Percentiles rank a stretch among this genome's conserved stretches.
Conservation (phyloP, 805 yeast species). For the Yamadazyma insecticola region DNA sequence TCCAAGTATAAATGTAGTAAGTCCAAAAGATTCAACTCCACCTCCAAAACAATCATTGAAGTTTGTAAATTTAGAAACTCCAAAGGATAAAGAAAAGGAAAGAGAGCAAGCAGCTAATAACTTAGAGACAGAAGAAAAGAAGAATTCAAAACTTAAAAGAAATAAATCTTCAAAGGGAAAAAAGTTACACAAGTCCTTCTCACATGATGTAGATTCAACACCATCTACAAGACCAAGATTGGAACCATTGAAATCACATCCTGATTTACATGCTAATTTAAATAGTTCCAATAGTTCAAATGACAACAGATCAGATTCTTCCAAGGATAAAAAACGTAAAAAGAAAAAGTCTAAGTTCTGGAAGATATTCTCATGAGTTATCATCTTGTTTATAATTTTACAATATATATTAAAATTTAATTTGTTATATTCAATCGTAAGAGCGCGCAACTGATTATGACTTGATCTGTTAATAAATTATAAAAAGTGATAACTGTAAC, state of each 20-base stretch:
- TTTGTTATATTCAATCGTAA: too few species aligned
- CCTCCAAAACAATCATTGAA: slow-evolving; percentile 26
- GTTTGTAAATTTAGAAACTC: slow-evolving; percentile 23
- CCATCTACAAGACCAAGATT: slow-evolving; percentile 18
- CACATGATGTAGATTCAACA: slow-evolving; percentile 26
- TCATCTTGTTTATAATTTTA: too few species aligned
- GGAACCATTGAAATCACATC: slow-evolving; percentile 37
- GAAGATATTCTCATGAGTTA: slow-evolving; percentile 28
- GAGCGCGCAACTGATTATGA: too few species aligned
- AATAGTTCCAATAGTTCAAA: slow-evolving; percentile 1
- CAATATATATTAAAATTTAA: too few species aligned
- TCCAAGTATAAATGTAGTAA: slow-evolving; percentile 6
- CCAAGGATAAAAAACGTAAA: slow-evolving; percentile 11
- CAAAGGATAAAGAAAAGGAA: slow-evolving; percentile 9
- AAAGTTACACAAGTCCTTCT: slow-evolving; percentile 26
- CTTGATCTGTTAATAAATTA: too few species aligned
- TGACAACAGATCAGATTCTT: too few species aligned
- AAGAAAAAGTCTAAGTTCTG: slow-evolving; percentile 32
- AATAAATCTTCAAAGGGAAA: slow-evolving; percentile 1
- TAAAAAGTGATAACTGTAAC: too few species aligned
- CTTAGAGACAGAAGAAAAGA: slow-evolving; percentile 10
- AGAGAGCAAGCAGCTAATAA: too few species aligned
- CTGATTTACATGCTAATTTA: slow-evolving; percentile 19
- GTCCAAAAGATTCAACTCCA: slow-evolving; percentile 10
- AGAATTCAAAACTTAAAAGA: slow-evolving; percentile 14